These are phyloP conservation scores for Uronychia setigera DNA, from an alignment of 73 alveolate genomes.

Conservation along the genomic window DNA sequence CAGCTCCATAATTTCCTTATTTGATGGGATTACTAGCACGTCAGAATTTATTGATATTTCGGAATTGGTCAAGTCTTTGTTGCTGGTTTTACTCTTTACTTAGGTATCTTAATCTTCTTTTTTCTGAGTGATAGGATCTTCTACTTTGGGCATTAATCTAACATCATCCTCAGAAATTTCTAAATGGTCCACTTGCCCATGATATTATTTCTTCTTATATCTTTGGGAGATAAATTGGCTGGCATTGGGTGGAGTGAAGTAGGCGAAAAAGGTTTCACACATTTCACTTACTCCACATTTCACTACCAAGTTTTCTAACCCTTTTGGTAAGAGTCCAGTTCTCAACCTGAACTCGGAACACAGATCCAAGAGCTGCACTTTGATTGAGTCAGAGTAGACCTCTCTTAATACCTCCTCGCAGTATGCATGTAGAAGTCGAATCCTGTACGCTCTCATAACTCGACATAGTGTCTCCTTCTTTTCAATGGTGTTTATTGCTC, in stretches of 20 bases:
- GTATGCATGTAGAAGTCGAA: slow-evolving; percentile 55
- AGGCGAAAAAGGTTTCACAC: slow-evolving; percentile 10
- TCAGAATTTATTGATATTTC: background rate
- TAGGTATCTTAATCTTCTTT: too few relatives aligned
- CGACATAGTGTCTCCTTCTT: background rate
- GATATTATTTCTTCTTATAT: background rate
- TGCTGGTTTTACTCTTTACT: too few relatives aligned
- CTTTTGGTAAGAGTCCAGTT: slow-evolving; percentile 25
- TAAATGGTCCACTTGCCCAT: background rate
- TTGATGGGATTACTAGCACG: slow-evolving; percentile 32
- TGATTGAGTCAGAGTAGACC: slow-evolving; percentile 61
- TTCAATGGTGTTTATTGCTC: background rate
- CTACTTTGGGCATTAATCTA: background rate
- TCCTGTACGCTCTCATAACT: slow-evolving; percentile 18
- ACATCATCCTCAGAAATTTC: background rate
- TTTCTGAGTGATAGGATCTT: background rate
- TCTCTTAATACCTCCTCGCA: slow-evolving; percentile 71
- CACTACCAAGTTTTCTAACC: slow-evolving; percentile 9
- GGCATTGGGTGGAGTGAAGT: background rate
- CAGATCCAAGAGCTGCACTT: slow-evolving; percentile 37
- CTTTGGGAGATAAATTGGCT: background rate
- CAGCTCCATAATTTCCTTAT: slow-evolving; percentile 53
- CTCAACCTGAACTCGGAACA: slow-evolving; percentile 4
- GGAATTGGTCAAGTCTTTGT: too few relatives aligned
- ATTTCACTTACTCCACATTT: slow-evolving; percentile 19